phyloP scores from a whole-genome alignment of 139 green algal genomes.

The Chlorella vulgaris region DNA sequence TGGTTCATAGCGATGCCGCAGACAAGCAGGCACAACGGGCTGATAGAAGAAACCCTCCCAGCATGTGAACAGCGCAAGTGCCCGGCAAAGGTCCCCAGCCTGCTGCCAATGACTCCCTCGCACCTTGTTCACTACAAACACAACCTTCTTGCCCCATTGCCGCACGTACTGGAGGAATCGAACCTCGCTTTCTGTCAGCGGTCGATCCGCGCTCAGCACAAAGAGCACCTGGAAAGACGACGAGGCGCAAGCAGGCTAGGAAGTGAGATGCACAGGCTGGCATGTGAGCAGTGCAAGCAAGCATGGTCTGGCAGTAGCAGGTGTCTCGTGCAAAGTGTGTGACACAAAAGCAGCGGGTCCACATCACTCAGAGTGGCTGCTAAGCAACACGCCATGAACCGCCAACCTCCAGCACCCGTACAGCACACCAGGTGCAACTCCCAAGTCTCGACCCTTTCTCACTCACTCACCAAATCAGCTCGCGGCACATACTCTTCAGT shows the following conservation, averaged over 20 bases:
- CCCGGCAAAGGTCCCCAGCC: not conserved
- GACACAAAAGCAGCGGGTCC: too few relatives aligned
- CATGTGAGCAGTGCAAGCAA: not conserved
- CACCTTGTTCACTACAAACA: constrained; percentile 98
- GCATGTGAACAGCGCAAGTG: not conserved
- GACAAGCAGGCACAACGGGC: too few relatives aligned
- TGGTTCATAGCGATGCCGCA: too few relatives aligned
- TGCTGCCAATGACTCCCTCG: not conserved
- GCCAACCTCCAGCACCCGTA: too few relatives aligned
- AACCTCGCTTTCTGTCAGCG: constrained; percentile 94
- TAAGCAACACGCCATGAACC: too few relatives aligned
- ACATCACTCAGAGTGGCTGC: too few relatives aligned
- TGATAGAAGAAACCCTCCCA: too few relatives aligned
- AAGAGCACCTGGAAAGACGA: constrained; percentile 86
- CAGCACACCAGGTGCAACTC: too few relatives aligned
- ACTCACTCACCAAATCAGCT: constrained; percentile 84
- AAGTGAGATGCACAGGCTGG: not conserved
- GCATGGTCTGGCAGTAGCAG: not conserved
- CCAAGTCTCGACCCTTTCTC: too few relatives aligned
- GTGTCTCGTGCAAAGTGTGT: too few relatives aligned
- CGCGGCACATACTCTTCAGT: constrained; percentile 98
- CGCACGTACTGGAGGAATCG: constrained; percentile 89
- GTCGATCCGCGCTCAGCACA: constrained; percentile 87
- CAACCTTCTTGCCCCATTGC: constrained; percentile 97
- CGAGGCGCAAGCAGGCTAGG: not conserved